These are phyloP conservation scores for Globisporangium cederbergense DNA, from an alignment of 352 stramenopile genomes.

Conservation along the genomic window DNA sequence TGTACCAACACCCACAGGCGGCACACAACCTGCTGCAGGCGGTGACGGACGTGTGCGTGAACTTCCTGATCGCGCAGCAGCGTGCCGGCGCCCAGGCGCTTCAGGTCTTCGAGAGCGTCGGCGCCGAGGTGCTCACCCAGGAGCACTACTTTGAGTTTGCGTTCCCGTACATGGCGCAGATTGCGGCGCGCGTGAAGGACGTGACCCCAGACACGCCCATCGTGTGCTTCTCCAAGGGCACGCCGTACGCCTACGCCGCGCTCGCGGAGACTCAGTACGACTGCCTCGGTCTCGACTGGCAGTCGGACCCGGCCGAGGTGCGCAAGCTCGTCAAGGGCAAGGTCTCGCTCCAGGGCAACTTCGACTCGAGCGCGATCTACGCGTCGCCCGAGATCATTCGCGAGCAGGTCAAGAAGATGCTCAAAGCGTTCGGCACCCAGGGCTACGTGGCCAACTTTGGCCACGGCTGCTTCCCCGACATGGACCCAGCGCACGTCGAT, in stretches of 20 bases:
- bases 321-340: slow-evolving; percentile 73
- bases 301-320: slow-evolving; percentile 89
- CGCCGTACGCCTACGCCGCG: slow-evolving; percentile 71
- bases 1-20: slow-evolving; percentile 91
- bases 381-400: slow-evolving; percentile 83
- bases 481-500: slow-evolving; percentile 92
- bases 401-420: slow-evolving; percentile 90
- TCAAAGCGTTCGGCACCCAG: slow-evolving; percentile 92
- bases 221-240: slow-evolving; percentile 86
- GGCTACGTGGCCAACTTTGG: slow-evolving; percentile 97
- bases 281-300: slow-evolving; percentile 93
- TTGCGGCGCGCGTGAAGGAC: slow-evolving; percentile 75
- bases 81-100: slow-evolving; percentile 93
- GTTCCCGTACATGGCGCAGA: slow-evolving; percentile 89
- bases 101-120: slow-evolving; percentile 97
- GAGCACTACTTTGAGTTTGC: slow-evolving; percentile 94
- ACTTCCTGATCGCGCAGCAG: slow-evolving; percentile 95
- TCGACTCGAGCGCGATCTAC: slow-evolving; percentile 90
- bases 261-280: slow-evolving; percentile 89
- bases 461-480: slow-evolving; percentile 96
- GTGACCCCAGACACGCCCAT: slow-evolving; percentile 60
- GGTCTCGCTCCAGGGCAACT: slow-evolving; percentile 90
- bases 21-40: slow-evolving; percentile 91
- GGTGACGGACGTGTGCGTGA: slow-evolving; percentile 93
- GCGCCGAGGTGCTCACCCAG: slow-evolving; percentile 92